These are phyloP conservation scores for Nidularia sp. DNA, from an alignment of 768 basidiomycete species.

Conservation along the genomic window DNA sequence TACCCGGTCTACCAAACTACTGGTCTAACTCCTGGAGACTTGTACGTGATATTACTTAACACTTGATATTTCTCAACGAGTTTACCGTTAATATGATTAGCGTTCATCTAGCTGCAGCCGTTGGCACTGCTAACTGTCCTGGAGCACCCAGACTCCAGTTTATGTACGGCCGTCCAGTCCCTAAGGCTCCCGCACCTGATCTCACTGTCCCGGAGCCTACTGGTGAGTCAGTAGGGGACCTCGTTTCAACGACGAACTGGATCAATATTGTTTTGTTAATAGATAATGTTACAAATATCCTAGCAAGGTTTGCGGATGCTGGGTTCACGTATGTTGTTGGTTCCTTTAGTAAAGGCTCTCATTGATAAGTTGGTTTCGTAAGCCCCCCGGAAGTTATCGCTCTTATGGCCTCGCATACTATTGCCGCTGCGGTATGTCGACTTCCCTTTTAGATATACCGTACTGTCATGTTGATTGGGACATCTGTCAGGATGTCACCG, in stretches of 20 bases:
- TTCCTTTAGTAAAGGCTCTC: not conserved
- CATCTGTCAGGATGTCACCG: constrained; percentile 16
- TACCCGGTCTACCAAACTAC: constrained; percentile 11
- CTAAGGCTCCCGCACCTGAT: constrained; percentile 13
- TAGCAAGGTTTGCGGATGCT: constrained; percentile 19
- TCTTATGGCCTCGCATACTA: constrained; percentile 17
- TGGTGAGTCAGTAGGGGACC: not conserved
- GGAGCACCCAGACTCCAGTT: constrained; percentile 27
- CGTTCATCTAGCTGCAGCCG: constrained; percentile 18
- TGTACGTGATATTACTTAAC: constrained; percentile 6
- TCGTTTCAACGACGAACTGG: not conserved
- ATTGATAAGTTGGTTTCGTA: not conserved
- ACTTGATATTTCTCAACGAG: not conserved
- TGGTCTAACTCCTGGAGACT: constrained; percentile 13
- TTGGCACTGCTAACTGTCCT: constrained; percentile 27
- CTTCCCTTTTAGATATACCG: not conserved
- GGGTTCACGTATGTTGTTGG: constrained; percentile 9
- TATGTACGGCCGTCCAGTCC: constrained; percentile 20
- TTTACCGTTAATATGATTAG: constrained; percentile 1
- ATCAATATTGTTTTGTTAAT: not conserved
- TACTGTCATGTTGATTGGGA: not conserved
- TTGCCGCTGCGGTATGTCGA: constrained; percentile 16
- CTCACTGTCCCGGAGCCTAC: constrained; percentile 16
- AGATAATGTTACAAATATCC: constrained; percentile 17
- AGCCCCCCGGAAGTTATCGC: constrained; percentile 14